Evolutionary conservation across 495 filamentous ascomycete species (phyloP), one percentile per base, ranked within the genome.

Genomic region (Annulohypoxylon maeteangense): DNA sequence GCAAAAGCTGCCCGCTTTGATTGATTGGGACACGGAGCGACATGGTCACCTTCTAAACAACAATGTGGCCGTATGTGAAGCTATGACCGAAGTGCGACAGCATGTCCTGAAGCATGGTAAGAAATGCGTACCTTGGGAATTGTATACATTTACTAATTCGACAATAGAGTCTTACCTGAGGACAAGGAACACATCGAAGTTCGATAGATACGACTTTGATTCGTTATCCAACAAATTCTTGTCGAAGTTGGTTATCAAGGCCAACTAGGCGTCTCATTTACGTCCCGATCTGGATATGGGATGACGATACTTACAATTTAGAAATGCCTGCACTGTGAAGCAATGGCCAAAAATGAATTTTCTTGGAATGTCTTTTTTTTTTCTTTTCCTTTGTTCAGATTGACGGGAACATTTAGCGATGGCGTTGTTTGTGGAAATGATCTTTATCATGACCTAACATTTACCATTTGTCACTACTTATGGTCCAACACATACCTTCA

Each of bases 151-250:
- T 66, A 23, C 67, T 62, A 62, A 51, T 67, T 54, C 51, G 61
- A 74, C 78, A 51, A 32, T 74, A 89, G 87, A 89, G 76, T 62
- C 81, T 5, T 89, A 88, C 71, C 79, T 89, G 36, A 81, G 85
- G 71, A 84, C 85, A 14, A 86, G 87, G 40, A 71, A 80, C 36
- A 83, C 83, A 18, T 85, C 89, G 72, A 91, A 91, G 78, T 97
- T 95, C 79, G 90, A 97, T 82, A 89, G 92, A 70, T 83, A 88
- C 69, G 93, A 97, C 82, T 97, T 97, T 78, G 94, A 97, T 82
- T 93, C 89, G 66, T 82, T 97, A 74, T 95, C 93, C 59, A 96
- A 95, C 87, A 97, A 96, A 84, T 95, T 97, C 82, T 83, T 97
- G 60, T 94, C 93, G 27, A 93, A 95, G 80, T 88, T 97, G 73